These are phyloP conservation scores for Bidens hawaiensis DNA, from an alignment of 140 eudicot genomes.

Conservation along the genomic window DNA sequence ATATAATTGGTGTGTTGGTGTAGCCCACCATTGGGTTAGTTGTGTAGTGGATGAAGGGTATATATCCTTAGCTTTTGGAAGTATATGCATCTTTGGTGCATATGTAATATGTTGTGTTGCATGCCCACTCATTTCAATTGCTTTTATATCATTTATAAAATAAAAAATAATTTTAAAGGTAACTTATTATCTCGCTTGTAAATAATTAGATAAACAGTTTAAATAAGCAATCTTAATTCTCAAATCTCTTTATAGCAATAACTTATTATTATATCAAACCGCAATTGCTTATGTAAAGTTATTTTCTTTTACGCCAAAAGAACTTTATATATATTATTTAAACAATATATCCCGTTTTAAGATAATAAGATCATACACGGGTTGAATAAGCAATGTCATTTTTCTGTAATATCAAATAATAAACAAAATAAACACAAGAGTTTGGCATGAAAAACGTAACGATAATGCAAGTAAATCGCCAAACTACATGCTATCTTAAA, in stretches of 20 bases:
- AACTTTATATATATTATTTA: too few species aligned
- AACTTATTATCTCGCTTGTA: not conserved
- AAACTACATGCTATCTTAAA: not conserved
- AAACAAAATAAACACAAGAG: not conserved
- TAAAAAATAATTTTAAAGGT: not conserved
- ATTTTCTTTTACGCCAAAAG: too few species aligned
- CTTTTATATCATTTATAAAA: not conserved
- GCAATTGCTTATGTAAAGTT: too few species aligned
- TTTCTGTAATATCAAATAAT: not conserved
- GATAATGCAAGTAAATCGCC: not conserved
- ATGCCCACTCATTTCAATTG: constrained; percentile 24
- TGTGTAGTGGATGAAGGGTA: constrained; percentile 13
- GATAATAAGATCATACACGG: too few species aligned
- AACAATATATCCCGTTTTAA: too few species aligned
- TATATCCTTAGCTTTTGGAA: constrained; percentile 32
- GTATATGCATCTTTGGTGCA: constrained; percentile 15
- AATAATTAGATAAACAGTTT: not conserved
- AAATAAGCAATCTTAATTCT: not conserved
- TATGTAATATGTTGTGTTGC: constrained; percentile 13
- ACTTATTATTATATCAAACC: too few species aligned
- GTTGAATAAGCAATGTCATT: too few species aligned
- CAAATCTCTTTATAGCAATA: not conserved
- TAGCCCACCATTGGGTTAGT: constrained; percentile 28
- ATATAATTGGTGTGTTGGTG: constrained; percentile 15
- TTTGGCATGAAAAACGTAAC: not conserved